A percentile compares a stretch with the other conserved stretches of the same genome.
phyloP scores from a whole-genome alignment of 225 moss, liverwort and hornwort species.

The Sphagnum tenellum region DNA sequence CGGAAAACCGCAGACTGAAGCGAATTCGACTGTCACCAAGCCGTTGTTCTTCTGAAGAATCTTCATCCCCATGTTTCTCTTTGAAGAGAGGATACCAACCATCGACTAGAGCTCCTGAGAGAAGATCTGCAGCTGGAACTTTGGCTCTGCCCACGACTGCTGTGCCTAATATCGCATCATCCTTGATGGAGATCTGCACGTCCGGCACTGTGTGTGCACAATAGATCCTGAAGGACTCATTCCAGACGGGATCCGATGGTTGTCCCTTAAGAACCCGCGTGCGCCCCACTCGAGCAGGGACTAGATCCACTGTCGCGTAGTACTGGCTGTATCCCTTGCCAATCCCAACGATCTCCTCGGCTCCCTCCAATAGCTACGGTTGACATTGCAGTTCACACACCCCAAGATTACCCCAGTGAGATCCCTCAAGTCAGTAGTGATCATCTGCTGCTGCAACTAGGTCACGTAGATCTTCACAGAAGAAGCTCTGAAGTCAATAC shows the following conservation, averaged over 20 bases:
- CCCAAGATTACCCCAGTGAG: too few species aligned
- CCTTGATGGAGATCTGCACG: conserved; percentile 45
- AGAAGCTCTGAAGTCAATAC: too few species aligned
- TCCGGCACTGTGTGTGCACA: conserved; percentile 35
- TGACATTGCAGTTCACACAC: too few species aligned
- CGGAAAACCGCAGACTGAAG: conserved; percentile 42
- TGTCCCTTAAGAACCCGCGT: conserved; percentile 32
- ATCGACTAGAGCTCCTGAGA: conserved; percentile 15
- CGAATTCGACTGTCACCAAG: conserved; percentile 21
- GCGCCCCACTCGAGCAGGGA: conserved; percentile 43
- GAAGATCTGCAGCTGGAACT: conserved; percentile 33
- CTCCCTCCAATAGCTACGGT: conserved; percentile 1
- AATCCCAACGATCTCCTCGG: conserved; percentile 4
- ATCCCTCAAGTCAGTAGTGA: too few species aligned
- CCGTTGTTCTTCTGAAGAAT: neutral
- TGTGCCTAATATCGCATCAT: conserved; percentile 47
- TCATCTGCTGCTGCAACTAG: too few species aligned
- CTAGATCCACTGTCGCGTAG: conserved; percentile 56
- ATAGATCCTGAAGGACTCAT: conserved; percentile 42
- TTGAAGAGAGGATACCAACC: conserved; percentile 9
- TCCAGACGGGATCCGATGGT: conserved; percentile 50
- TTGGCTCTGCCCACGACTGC: conserved; percentile 36
- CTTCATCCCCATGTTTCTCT: neutral
- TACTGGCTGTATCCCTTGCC: conserved; percentile 33
- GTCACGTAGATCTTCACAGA: too few species aligned